Conservation (phyloP, 768 basidiomycete genomes). For the Coprinopsis sp. region DNA sequence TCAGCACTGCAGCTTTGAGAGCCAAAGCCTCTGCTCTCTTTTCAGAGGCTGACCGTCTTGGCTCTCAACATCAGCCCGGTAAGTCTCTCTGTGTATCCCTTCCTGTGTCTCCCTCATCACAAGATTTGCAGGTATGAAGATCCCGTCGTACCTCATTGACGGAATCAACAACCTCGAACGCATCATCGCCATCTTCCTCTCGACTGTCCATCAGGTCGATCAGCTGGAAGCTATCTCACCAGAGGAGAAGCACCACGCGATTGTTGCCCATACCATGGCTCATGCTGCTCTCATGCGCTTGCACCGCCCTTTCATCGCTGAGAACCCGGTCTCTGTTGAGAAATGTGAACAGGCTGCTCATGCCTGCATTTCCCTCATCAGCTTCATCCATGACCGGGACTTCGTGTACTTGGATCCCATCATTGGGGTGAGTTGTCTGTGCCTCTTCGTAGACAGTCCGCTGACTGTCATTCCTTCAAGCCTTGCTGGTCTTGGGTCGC, state of each 20-base stretch:
- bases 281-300: slow-evolving; percentile 65
- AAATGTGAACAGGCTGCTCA: slow-evolving; percentile 66
- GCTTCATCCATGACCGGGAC: slow-evolving; percentile 59
- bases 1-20: slow-evolving; percentile 60
- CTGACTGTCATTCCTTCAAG: slow-evolving; percentile 28
- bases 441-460: slow-evolving; percentile 1
- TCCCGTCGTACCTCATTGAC: slow-evolving; percentile 46
- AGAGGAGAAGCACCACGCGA: slow-evolving; percentile 55
- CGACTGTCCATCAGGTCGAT: slow-evolving; percentile 60
- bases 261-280: slow-evolving; percentile 60
- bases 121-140: slow-evolving; percentile 37
- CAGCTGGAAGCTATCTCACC: slow-evolving; percentile 53
- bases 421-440: slow-evolving; percentile 54
- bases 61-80: slow-evolving; percentile 61
- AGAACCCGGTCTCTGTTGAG: slow-evolving; percentile 56
- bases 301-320: slow-evolving; percentile 55
- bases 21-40: slow-evolving; percentile 76
- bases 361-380: slow-evolving; percentile 54
- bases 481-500: slow-evolving; percentile 70
- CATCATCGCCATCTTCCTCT: slow-evolving; percentile 56
- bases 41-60: slow-evolving; percentile 58
- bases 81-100: slow-evolving; percentile 6
- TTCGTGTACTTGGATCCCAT: slow-evolving; percentile 74
- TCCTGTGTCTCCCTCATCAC: no score
- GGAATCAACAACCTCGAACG: slow-evolving; percentile 61